Percentiles rank a stretch among this genome's conserved stretches.
Conservation (phyloP, 768 basidiomycete genomes). For the Trametopsis cervina region DNA sequence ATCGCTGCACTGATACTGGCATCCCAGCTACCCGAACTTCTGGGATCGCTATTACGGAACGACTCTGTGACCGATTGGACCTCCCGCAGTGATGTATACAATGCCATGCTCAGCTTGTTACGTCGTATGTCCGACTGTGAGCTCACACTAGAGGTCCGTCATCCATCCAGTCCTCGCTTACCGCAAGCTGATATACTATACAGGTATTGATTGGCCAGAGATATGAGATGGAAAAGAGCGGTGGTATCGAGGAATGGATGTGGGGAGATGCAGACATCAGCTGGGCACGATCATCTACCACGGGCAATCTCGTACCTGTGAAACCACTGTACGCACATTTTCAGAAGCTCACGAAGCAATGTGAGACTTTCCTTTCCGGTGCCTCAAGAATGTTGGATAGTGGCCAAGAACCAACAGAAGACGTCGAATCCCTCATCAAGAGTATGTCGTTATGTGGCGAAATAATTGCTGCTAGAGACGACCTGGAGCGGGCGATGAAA, state of each 20-base stretch:
- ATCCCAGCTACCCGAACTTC: slow-evolving; percentile 40
- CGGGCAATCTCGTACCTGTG: slow-evolving; percentile 23
- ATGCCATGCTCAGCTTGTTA: slow-evolving; percentile 41
- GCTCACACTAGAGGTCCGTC: slow-evolving; percentile 31
- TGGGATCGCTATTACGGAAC: slow-evolving; percentile 43
- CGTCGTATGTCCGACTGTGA: slow-evolving; percentile 45
- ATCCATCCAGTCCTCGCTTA: neutral
- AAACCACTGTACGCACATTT: slow-evolving; percentile 44
- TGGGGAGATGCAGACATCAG: slow-evolving; percentile 35
- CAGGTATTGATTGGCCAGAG: slow-evolving; percentile 33
- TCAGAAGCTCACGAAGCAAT: slow-evolving; percentile 45
- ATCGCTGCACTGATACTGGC: slow-evolving; percentile 34
- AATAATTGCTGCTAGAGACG: slow-evolving; percentile 42
- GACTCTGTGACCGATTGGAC: slow-evolving; percentile 52
- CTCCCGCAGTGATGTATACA: slow-evolving; percentile 37
- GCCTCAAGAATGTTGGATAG: slow-evolving; percentile 35
- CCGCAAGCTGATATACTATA: neutral
- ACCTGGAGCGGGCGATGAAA: slow-evolving; percentile 41
- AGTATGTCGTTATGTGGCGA: slow-evolving; percentile 43
- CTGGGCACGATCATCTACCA: slow-evolving; percentile 30
- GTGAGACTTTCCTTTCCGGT: slow-evolving; percentile 41
- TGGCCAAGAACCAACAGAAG: slow-evolving; percentile 19
- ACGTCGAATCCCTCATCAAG: slow-evolving; percentile 32
- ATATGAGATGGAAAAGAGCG: slow-evolving; percentile 31
- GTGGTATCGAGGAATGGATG: slow-evolving; percentile 43